These are phyloP conservation scores for Cydonia oblonga DNA, from an alignment of 331 rosid genomes.

Conservation along the genomic window DNA sequence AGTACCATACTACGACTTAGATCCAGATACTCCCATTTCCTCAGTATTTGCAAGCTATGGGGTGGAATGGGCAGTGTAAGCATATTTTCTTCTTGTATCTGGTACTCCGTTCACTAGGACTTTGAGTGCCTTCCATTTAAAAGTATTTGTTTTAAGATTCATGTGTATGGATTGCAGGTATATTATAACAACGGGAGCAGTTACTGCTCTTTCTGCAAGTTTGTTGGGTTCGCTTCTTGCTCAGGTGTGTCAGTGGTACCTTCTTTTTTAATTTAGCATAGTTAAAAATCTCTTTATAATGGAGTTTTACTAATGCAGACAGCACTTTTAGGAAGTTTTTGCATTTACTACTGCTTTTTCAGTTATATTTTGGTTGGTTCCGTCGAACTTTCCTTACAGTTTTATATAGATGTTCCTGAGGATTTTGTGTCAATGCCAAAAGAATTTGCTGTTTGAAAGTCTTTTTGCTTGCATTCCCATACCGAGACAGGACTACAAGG, in stretches of 20 bases:
- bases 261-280: background rate
- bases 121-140: background rate
- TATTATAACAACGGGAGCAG: slow-evolving; percentile 68
- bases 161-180: slow-evolving; percentile 33
- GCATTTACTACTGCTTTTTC: background rate
- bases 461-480: background rate
- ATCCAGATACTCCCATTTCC: slow-evolving; percentile 87
- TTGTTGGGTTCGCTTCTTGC: slow-evolving; percentile 82
- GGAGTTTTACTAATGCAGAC: background rate
- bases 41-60: slow-evolving; percentile 64
- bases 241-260: slow-evolving; percentile 36
- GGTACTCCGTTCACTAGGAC: slow-evolving; percentile 10
- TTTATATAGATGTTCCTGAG: background rate
- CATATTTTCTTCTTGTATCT: background rate
- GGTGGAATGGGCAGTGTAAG: slow-evolving; percentile 80
- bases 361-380: background rate
- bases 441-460: background rate
- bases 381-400: background rate
- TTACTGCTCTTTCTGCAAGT: slow-evolving; percentile 68
- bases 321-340: background rate
- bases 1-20: slow-evolving; percentile 66
- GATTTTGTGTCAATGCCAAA: background rate
- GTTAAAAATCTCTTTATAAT: background rate
- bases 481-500: background rate
- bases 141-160: background rate